Conservation (phyloP, 2,329 filamentous ascomycete genomes). For the Talaromyces sp. region DNA sequence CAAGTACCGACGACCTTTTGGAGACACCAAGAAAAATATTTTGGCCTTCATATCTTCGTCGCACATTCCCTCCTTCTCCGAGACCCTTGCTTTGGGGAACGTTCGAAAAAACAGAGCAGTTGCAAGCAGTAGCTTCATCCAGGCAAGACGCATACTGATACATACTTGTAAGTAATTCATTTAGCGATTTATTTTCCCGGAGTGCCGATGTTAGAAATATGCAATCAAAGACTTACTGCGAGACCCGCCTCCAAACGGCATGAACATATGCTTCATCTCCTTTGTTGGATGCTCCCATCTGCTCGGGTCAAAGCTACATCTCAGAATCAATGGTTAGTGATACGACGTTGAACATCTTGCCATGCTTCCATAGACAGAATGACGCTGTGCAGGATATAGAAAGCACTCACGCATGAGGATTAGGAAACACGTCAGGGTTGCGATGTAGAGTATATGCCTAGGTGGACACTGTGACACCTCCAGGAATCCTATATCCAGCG, state of each 20-base stretch:
- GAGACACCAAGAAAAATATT: conserved; percentile 44
- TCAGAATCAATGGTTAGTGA: background rate
- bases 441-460: conserved; percentile 54
- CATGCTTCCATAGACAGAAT: background rate
- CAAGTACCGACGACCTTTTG: conserved; percentile 39
- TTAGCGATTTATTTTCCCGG: background rate
- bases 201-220: background rate
- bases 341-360: conserved; percentile 30
- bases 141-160: conserved; percentile 64
- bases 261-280: conserved; percentile 55
- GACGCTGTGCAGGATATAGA: background rate
- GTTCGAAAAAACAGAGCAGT: conserved; percentile 49
- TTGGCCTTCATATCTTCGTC: conserved; percentile 42
- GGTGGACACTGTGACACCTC: conserved; percentile 51
- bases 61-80: conserved; percentile 16
- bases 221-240: conserved; percentile 35
- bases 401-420: background rate
- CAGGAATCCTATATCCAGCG: conserved; percentile 45
- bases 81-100: conserved; percentile 8
- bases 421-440: conserved; percentile 37
- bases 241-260: conserved; percentile 65
- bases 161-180: conserved; percentile 43
- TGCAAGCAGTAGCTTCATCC: conserved; percentile 53
- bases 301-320: conserved; percentile 44
- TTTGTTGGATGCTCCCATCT: conserved; percentile 45